Evolutionary conservation across 306 rosid species (phyloP).

Genomic region (Sechiopsis laciniata): DNA sequence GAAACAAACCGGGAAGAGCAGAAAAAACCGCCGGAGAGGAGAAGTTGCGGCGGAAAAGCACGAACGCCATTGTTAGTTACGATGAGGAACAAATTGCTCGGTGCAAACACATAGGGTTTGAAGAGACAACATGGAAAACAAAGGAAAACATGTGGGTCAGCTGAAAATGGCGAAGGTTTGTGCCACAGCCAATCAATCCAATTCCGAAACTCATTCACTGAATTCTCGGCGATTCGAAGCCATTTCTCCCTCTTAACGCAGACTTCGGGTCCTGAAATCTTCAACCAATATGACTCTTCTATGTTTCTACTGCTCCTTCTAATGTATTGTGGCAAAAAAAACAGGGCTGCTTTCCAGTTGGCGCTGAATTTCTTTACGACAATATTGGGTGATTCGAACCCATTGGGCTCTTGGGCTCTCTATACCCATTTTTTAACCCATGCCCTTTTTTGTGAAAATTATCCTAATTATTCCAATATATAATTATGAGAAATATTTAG

Average conservation of each 20-base stretch:
- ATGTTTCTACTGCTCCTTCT: background rate
- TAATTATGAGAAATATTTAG: no score
- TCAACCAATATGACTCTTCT: constrained; percentile 8
- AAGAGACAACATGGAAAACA: background rate
- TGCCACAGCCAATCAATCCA: background rate
- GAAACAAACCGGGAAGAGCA: constrained; percentile 7
- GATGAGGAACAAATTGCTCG: background rate
- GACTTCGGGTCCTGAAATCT: constrained; percentile 10
- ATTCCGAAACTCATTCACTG: constrained; percentile 18
- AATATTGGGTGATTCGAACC: no score
- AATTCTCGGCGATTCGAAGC: constrained; percentile 12
- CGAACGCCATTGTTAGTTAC: constrained; percentile 1
- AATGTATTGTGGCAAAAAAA: background rate
- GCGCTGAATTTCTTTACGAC: no score
- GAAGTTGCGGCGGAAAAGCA: background rate
- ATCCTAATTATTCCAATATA: no score
- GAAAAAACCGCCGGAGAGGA: background rate
- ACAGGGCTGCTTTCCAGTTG: no score
- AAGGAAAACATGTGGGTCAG: constrained; percentile 12
- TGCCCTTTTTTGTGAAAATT: no score
- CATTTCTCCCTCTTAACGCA: background rate
- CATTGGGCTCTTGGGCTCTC: no score
- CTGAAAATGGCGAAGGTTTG: constrained; percentile 4
- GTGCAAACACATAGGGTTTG: background rate
- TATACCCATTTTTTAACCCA: no score